Evolutionary conservation across 768 basidiomycete genomes (phyloP), one percentile per base, ranked within the genome.

Genomic region (Paxillus rubicundulus): DNA sequence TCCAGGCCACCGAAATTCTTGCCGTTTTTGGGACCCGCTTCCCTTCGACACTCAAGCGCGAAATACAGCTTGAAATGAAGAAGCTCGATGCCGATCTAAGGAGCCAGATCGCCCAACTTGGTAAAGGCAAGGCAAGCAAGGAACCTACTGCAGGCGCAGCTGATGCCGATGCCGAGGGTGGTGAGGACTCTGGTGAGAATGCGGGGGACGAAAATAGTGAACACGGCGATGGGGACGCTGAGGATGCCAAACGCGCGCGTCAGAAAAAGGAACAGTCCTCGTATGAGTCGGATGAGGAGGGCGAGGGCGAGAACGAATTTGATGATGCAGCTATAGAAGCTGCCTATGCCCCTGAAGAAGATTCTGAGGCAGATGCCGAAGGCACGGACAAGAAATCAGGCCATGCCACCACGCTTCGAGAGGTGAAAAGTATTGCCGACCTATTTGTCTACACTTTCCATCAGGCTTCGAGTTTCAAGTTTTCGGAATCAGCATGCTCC

Each of bases 41-140:
- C 72, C 88, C 93, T 9, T 71, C 82, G 12, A 79, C 77, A 40
- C 74, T 99, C 61, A 92, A 88, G 72, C 90, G 86, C 68, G 93
- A 98, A 70, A 87, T 98, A 59, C 72, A 82, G 50, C 70, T 75
- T 12, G 96, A 98, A 73, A 82, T 98, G 78, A 92, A 89, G 73
- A 87, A 83, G 66, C 76, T 92, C 30, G 87, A 87, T 58, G 81
- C 83, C 17, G 88, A 93, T 63, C 70, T 89, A 56, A 91, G 84
- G 70, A 79, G 75, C 55, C 88, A 94, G 66, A 87, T 87, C 47
- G 77, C 82, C 30, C 86, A 92, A 56, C 75, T 96, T 14, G 97
- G 96, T 5, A 86, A 91, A 63, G 95, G 93, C 9, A 85, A 82
- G 48, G 68, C 72, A 13, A 71, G 73, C 52, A 72, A 65, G 46